These are phyloP conservation scores for Tulasnella sp. DNA, from an alignment of 768 basidiomycete species.

Conservation along the genomic window DNA sequence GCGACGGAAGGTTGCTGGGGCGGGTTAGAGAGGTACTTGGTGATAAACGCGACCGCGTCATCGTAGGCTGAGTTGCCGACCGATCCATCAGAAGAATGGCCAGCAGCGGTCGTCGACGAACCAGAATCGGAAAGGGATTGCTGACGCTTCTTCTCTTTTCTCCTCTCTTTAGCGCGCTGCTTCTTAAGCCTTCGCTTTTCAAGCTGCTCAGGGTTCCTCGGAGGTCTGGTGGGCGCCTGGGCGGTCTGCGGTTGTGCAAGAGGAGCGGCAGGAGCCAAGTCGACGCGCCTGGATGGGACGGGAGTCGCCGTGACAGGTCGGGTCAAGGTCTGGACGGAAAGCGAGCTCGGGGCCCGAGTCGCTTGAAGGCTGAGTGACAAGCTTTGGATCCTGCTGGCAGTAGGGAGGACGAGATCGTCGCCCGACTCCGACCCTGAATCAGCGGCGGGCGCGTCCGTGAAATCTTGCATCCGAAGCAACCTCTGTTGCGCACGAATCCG, in stretches of 20 bases:
- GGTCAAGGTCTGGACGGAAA: not conserved
- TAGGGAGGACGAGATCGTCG: not conserved
- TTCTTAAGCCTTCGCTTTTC: not conserved
- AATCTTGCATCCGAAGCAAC: not conserved
- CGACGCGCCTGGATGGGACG: not conserved
- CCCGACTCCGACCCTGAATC: not conserved
- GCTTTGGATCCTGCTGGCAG: not conserved
- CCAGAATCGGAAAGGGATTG: not conserved
- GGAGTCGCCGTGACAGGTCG: not conserved
- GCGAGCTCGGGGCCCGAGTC: not conserved
- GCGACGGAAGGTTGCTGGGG: not conserved
- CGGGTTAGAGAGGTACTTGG: not conserved
- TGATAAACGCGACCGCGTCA: not conserved
- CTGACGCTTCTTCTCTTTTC: not conserved
- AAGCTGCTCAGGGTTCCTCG: not conserved
- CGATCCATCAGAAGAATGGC: not conserved
- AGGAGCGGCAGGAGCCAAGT: not conserved
- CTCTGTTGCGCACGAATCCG: not conserved
- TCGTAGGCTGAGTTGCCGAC: not conserved
- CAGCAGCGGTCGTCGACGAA: not conserved
- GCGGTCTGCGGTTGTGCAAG: not conserved
- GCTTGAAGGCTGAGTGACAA: not conserved
- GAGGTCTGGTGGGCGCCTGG: not conserved
- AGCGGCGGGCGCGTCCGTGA: not conserved
- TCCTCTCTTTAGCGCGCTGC: not conserved